A percentile compares a stretch with the other conserved stretches of the same genome.
Conservation (phyloP, 257 asterid genomes). For the Nicotiana paniculata region DNA sequence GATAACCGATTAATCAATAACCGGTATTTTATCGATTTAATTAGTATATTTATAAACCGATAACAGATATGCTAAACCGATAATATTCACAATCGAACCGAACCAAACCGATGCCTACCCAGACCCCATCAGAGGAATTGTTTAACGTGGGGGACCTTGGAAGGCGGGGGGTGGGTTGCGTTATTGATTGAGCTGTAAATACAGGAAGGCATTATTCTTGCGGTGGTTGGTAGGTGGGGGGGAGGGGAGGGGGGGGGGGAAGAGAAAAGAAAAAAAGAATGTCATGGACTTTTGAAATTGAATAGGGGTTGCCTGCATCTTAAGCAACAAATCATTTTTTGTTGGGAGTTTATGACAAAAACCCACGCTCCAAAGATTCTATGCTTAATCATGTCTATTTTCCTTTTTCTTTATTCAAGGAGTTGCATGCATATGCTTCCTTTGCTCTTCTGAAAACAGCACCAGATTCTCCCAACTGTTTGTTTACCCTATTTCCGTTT, state of each 20-base stretch:
- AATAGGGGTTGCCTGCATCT: slow-evolving; percentile 19
- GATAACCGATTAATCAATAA: too few relatives aligned
- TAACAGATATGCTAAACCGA: too few relatives aligned
- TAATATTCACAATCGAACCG: too few relatives aligned
- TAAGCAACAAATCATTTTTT: slow-evolving; percentile 28
- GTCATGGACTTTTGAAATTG: too few relatives aligned
- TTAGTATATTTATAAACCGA: too few relatives aligned
- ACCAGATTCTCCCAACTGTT: slow-evolving; percentile 26
- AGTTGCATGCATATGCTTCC: slow-evolving; percentile 20
- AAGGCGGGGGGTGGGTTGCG: not conserved
- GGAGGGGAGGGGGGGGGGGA: too few relatives aligned
- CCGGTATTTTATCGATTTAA: too few relatives aligned
- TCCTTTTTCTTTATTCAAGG: not conserved
- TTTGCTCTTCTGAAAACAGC: slow-evolving; percentile 18
- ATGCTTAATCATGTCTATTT: slow-evolving; percentile 1
- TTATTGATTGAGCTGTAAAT: not conserved
- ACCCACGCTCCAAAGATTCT: slow-evolving; percentile 10
- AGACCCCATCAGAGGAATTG: not conserved
- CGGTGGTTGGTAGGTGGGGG: too few relatives aligned
- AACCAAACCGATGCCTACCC: too few relatives aligned
- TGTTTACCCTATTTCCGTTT: slow-evolving; percentile 7
- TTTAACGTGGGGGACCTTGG: not conserved
- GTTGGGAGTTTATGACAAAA: not conserved
- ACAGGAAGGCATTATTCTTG: not conserved
- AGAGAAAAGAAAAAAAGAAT: not conserved